Base-by-base conservation (phyloP, 2,329 filamentous ascomycete genomes). In the Neonectria punicea region DNA sequence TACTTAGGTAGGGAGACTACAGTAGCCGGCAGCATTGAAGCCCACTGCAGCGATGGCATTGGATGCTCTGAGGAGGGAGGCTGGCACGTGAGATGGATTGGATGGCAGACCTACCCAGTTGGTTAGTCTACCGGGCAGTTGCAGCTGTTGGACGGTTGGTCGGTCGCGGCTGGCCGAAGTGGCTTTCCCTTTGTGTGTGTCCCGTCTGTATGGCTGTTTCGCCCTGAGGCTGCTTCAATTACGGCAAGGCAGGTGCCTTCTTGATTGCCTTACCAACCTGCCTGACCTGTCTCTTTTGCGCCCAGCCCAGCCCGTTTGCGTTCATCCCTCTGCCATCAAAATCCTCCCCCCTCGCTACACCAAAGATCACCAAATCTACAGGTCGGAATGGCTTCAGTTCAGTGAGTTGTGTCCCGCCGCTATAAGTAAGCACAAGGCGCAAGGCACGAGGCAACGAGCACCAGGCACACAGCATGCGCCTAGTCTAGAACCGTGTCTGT, bases 381-480 rank as follows among this genome's bases (percentile, higher is more conserved):
- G 32, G n/a, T 13, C 41, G 41, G 43, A 49, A 62, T 58, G 41
- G 47, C 53, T 53, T 53, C 60, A 47, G 22, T 58, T 22, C 39
- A 22, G 60, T 62, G 18, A 62, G 60, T 62, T 25, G 20, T 41
- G 20, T 13, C 44, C 30, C 49, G n/a, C n/a, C 49, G n/a, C 49
- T 9, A 10, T 22, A 20, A 11, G 7, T 22, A 20, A 11, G 39
- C n/a, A 20, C 39, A 43, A 18, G 39, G n/a, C 39, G 9, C 39
- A 10, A 22, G 46, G 22, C 14, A 11, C 13, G 16, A 13, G 22
- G 2, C 46, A 49, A 11, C n/a, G 14, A 14, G 34, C 25, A 28
- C 20, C 22, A 49, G 22, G 22, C 46, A 9, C 13, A 39, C 36
- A n/a, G 36, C 46, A 30, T 49, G 22, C 22, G 25, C 28, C n/a